Evolutionary conservation across 2,329 filamentous ascomycete genomes (phyloP).

Genomic region (Aotearoamyces nothofagi): DNA sequence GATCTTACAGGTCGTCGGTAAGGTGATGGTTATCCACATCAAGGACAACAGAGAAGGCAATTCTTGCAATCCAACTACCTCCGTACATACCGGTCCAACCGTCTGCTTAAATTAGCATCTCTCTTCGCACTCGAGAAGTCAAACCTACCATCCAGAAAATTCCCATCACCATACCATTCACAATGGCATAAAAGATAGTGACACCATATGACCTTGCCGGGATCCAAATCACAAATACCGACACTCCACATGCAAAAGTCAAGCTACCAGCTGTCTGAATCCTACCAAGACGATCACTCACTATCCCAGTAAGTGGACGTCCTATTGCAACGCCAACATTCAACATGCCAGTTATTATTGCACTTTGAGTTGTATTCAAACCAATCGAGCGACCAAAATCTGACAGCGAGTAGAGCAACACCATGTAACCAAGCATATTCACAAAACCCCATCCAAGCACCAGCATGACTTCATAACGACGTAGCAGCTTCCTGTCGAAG

Average conservation of each 20-base stretch:
- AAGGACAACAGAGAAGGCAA: conserved; percentile 24
- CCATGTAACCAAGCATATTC: conserved; percentile 30
- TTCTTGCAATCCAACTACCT: conserved; percentile 24
- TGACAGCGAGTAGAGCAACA: conserved; percentile 29
- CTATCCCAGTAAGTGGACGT: conserved; percentile 27
- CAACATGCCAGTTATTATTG: conserved; percentile 25
- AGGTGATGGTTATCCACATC: conserved; percentile 20
- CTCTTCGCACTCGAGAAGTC: too few relatives aligned
- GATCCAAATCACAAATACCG: conserved; percentile 29
- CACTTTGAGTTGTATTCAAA: conserved; percentile 22
- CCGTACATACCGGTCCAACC: conserved; percentile 23
- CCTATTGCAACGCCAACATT: conserved; percentile 32
- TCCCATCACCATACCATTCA: conserved; percentile 28
- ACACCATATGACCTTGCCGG: conserved; percentile 26
- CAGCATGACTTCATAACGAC: conserved; percentile 21
- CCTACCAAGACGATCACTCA: conserved; percentile 28
- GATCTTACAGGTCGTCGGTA: conserved; percentile 20
- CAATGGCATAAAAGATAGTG: conserved; percentile 26
- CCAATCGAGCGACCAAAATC: conserved; percentile 29
- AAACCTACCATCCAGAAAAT: conserved; percentile 30
- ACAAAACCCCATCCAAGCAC: conserved; percentile 26
- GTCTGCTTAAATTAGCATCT: too few relatives aligned
- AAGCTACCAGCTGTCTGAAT: conserved; percentile 24
- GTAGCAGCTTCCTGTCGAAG: conserved; percentile 16
- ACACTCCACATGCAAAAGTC: conserved; percentile 24